phyloP scores from a whole-genome alignment of 352 stramenopile genomes.

The Phytophthora pinifolia region DNA sequence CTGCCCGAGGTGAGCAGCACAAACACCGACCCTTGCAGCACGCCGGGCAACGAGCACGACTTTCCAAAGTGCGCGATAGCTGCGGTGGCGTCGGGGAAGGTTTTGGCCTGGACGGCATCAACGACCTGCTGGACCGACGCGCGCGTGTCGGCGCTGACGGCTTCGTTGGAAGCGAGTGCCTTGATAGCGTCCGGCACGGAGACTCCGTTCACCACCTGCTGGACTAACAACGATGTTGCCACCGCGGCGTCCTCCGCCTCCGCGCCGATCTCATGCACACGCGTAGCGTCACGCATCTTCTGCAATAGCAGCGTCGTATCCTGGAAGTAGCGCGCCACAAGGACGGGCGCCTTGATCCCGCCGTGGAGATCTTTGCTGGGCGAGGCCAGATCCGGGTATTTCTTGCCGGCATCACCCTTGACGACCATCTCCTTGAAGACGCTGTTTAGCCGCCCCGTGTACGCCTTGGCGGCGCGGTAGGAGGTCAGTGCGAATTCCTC shows the following conservation, averaged over 20 bases:
- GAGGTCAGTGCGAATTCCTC: constrained; percentile 45
- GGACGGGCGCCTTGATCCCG: constrained; percentile 55
- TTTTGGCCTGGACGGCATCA: constrained; percentile 42
- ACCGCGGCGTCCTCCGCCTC: constrained; percentile 54
- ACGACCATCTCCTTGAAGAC: constrained; percentile 69
- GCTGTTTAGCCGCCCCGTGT: constrained; percentile 59
- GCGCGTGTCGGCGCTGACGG: constrained; percentile 34
- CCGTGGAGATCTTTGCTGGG: constrained; percentile 62
- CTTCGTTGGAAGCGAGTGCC: constrained; percentile 37
- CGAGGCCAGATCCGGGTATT: constrained; percentile 50
- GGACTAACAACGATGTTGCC: constrained; percentile 48
- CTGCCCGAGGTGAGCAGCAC: constrained; percentile 48
- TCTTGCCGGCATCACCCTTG: constrained; percentile 63
- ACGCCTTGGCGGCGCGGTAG: constrained; percentile 57
- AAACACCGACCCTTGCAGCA: constrained; percentile 58
- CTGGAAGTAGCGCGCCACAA: constrained; percentile 56
- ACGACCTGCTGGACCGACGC: constrained; percentile 45
- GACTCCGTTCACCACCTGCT: constrained; percentile 45
- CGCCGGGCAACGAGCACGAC: constrained; percentile 53
- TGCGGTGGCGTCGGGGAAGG: constrained; percentile 42
- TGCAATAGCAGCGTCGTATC: constrained; percentile 39
- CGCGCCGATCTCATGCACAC: constrained; percentile 56
- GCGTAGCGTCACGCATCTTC: constrained; percentile 46
- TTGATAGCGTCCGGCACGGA: constrained; percentile 38
- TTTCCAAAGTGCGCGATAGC: constrained; percentile 60